Percentiles rank a stretch among this genome's conserved stretches.
Conservation (phyloP, 805 yeast species). For the Spathaspora girioi region DNA sequence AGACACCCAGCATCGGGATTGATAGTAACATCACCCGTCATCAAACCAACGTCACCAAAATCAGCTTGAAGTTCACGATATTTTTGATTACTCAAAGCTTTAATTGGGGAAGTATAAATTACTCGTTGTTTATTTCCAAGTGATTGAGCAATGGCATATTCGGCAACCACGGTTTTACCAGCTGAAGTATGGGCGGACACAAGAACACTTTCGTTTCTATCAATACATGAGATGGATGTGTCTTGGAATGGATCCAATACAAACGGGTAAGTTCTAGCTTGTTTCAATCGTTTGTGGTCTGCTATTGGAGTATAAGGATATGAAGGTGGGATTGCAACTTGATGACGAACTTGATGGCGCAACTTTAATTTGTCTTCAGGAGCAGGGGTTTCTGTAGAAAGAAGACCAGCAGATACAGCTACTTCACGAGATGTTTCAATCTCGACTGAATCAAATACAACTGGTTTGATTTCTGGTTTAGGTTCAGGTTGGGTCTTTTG, state of each 20-base stretch:
- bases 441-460: conserved; percentile 83
- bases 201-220: conserved; percentile 87
- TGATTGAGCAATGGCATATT: conserved; percentile 96
- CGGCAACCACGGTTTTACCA: conserved; percentile 96
- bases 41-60: conserved; percentile 94
- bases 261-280: conserved; percentile 91
- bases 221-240: conserved; percentile 93
- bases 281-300: conserved; percentile 70
- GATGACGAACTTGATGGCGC: conserved; percentile 94
- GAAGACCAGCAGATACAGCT: conserved; percentile 70
- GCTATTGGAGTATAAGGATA: conserved; percentile 86
- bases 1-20: conserved; percentile 98
- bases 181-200: conserved; percentile 98
- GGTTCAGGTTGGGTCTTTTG: conserved; percentile 3
- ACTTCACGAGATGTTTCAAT: conserved; percentile 89
- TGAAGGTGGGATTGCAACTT: conserved; percentile 92
- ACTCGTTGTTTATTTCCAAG: conserved; percentile 87
- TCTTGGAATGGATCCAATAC: conserved; percentile 96
- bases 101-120: conserved; percentile 92
- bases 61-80: conserved; percentile 89
- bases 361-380: conserved; percentile 48
- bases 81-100: conserved; percentile 91
- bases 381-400: not conserved
- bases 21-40: conserved; percentile 99
- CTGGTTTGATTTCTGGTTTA: conserved; percentile 53